Evolutionary conservation across 1,139 yeast species (phyloP).

Genomic region (Debaryomyces sp.): DNA sequence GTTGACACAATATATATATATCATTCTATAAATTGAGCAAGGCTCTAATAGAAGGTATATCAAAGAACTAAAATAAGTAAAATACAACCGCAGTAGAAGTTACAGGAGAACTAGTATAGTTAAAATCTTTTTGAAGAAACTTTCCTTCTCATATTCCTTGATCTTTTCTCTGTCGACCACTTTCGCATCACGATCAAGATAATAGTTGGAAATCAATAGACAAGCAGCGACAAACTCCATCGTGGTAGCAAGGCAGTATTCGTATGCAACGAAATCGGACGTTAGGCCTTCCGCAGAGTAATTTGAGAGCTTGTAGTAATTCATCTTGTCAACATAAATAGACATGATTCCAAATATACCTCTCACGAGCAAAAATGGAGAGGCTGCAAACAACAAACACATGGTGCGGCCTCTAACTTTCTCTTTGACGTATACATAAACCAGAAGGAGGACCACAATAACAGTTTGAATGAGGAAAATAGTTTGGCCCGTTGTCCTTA

Average conservation of each 20-base stretch:
- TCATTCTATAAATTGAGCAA: background rate
- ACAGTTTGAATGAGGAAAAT: slow-evolving; percentile 30
- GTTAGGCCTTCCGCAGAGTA: slow-evolving; percentile 24
- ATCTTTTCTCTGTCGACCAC: background rate
- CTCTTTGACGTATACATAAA: slow-evolving; percentile 20
- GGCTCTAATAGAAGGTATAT: background rate
- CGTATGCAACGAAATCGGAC: slow-evolving; percentile 28
- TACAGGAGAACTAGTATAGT: background rate
- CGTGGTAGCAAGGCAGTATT: slow-evolving; percentile 38
- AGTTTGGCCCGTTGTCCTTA: slow-evolving; percentile 37
- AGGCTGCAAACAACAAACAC: slow-evolving; percentile 22
- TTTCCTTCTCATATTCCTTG: background rate
- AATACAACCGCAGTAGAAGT: background rate
- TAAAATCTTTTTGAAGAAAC: background rate
- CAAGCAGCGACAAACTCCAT: slow-evolving; percentile 38
- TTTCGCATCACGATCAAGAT: background rate
- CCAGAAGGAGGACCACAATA: slow-evolving; percentile 20
- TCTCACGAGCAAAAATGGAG: slow-evolving; percentile 31
- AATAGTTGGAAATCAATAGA: slow-evolving; percentile 22
- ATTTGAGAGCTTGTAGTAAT: slow-evolving; percentile 32
- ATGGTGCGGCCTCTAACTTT: slow-evolving; percentile 22
- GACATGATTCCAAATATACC: slow-evolving; percentile 39
- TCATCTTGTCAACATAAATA: slow-evolving; percentile 31
- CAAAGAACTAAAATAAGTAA: background rate
- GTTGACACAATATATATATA: too few relatives aligned